Evolutionary conservation across 306 rosid species (phyloP).

Genomic region (Clitoria ternatea): DNA sequence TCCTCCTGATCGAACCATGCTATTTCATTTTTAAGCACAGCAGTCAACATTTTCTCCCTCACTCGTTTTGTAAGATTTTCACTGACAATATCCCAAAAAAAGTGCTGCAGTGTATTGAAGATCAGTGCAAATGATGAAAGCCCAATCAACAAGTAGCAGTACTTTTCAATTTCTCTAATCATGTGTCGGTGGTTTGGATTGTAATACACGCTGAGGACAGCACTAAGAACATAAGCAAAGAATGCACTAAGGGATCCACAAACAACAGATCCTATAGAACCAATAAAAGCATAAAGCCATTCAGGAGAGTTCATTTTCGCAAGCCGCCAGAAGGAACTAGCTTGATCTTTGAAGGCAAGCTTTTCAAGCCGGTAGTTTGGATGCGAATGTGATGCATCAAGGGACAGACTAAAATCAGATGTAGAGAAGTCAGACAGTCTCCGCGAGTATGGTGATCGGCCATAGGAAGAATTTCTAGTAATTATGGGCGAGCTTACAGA

Average conservation of each 20-base stretch:
- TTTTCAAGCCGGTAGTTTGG: constrained; percentile 71
- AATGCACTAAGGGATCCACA: constrained; percentile 90
- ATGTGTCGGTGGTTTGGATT: constrained; percentile 63
- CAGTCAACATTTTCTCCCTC: constrained; percentile 78
- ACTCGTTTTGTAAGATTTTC: constrained; percentile 89
- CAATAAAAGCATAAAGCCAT: constrained; percentile 76
- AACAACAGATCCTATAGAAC: constrained; percentile 77
- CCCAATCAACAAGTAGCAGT: constrained; percentile 84
- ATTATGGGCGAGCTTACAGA: constrained; percentile 97
- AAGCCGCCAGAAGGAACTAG: constrained; percentile 91
- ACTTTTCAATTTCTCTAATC: constrained; percentile 69
- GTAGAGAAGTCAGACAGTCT: constrained; percentile 92
- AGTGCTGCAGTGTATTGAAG: constrained; percentile 91
- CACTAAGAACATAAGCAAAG: constrained; percentile 89
- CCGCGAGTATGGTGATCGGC: constrained; percentile 90
- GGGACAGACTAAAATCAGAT: constrained; percentile 80
- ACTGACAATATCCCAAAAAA: constrained; percentile 94
- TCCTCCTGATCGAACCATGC: constrained; percentile 97
- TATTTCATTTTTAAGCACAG: constrained; percentile 83
- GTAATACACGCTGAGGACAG: constrained; percentile 88
- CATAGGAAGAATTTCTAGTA: constrained; percentile 83
- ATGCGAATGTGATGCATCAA: constrained; percentile 63
- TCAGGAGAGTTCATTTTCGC: constrained; percentile 95
- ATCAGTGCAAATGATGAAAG: constrained; percentile 90
- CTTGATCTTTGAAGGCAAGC: constrained; percentile 86